Evolutionary conservation across 2,329 filamentous ascomycete genomes (phyloP).

Genomic region (Cephalotrichum gorgonifer): DNA sequence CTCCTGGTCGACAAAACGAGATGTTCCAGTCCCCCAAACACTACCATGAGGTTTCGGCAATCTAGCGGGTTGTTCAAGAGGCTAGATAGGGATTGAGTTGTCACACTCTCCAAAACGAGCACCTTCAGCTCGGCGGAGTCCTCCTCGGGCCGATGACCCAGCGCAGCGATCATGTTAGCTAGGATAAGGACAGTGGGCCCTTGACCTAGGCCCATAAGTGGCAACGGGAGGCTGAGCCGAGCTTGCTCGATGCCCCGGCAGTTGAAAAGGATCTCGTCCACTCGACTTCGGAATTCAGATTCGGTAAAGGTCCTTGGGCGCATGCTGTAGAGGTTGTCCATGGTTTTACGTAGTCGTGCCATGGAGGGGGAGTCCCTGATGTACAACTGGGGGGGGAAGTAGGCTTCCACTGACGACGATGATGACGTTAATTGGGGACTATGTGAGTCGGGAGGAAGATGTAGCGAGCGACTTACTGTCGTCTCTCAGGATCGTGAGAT

Average conservation of each 20-base stretch:
- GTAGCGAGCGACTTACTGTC: constrained; percentile 26
- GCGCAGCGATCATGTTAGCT: constrained; percentile 38
- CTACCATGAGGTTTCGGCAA: constrained; percentile 34
- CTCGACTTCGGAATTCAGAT: constrained; percentile 29
- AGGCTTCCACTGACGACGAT: constrained; percentile 32
- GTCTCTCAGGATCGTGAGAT: constrained; percentile 42
- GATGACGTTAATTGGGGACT: neutral
- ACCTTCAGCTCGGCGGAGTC: constrained; percentile 29
- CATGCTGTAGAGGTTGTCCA: constrained; percentile 37
- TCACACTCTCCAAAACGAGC: constrained; percentile 39
- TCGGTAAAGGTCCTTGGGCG: constrained; percentile 37
- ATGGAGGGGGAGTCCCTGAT: neutral
- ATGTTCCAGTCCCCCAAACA: constrained; percentile 29
- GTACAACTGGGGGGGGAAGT: constrained; percentile 16
- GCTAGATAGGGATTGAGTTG: constrained; percentile 33
- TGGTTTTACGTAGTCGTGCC: constrained; percentile 20
- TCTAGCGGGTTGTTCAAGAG: constrained; percentile 42
- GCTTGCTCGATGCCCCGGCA: constrained; percentile 33
- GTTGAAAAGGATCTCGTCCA: constrained; percentile 31
- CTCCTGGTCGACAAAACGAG: constrained; percentile 29
- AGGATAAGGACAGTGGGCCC: constrained; percentile 39
- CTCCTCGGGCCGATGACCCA: constrained; percentile 33
- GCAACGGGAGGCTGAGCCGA: constrained; percentile 41
- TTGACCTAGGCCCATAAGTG: constrained; percentile 33
- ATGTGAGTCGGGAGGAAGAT: too few relatives aligned